Percentiles rank a stretch among this genome's conserved stretches.
phyloP scores from a whole-genome alignment of 148 eudicot genomes.

The Vaccinium macrocarpon region DNA sequence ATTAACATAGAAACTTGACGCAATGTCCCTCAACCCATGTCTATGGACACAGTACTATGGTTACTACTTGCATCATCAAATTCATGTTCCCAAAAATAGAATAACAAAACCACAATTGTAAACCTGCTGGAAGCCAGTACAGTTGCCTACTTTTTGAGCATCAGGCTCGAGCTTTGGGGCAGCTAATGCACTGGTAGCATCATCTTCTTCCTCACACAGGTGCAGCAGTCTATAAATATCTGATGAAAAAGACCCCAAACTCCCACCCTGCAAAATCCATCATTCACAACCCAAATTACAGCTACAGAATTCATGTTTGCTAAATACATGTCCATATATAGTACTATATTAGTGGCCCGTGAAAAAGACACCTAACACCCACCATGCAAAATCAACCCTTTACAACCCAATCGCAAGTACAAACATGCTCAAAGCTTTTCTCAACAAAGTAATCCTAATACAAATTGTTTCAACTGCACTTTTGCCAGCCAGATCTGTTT shows the following conservation, averaged over 20 bases:
- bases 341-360: constrained; percentile 42
- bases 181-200: constrained; percentile 82
- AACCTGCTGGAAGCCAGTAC: constrained; percentile 56
- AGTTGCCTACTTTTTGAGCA: constrained; percentile 41
- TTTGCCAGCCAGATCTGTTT: background rate
- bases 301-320: background rate
- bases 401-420: constrained; percentile 12
- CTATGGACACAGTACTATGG: too few species aligned
- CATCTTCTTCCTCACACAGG: constrained; percentile 91
- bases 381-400: constrained; percentile 48
- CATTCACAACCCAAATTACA: constrained; percentile 18
- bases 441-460: background rate
- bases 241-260: constrained; percentile 70
- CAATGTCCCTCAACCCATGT: background rate
- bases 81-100: background rate
- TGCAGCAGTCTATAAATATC: constrained; percentile 78
- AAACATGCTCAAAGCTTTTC: background rate
- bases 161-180: constrained; percentile 84
- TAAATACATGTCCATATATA: background rate
- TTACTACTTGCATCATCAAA: background rate
- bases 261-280: constrained; percentile 64
- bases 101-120: background rate
- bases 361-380: constrained; percentile 75
- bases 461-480: background rate
- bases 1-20: background rate